Percentiles rank a stretch among this genome's conserved stretches.
These are phyloP conservation scores for Brettanomyces sp. DNA, from an alignment of 805 yeast species.

Conservation along the genomic window DNA sequence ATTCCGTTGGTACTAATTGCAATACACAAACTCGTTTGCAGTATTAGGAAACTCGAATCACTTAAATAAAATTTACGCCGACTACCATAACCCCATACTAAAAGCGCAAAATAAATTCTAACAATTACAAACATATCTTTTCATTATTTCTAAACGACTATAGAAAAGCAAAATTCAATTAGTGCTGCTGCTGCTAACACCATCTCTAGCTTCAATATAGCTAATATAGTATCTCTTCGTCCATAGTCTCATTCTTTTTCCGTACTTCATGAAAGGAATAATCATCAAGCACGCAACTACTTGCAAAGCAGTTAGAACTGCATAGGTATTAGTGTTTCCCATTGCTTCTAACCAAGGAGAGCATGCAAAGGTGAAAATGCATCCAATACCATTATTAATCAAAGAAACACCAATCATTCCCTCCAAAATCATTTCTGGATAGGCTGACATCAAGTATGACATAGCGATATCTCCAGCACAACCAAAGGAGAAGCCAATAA, in stretches of 20 bases:
- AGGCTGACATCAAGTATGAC: conserved; percentile 58
- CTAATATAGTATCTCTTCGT: conserved; percentile 47
- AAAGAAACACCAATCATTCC: conserved; percentile 64
- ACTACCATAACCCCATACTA: too few species aligned
- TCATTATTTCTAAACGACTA: too few species aligned
- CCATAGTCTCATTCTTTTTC: conserved; percentile 47
- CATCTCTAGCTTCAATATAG: conserved; percentile 45
- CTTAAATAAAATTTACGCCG: too few species aligned
- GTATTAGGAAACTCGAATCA: too few species aligned
- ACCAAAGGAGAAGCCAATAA: conserved; percentile 63
- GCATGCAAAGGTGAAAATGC: conserved; percentile 59
- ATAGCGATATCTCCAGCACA: conserved; percentile 64
- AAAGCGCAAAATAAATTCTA: too few species aligned
- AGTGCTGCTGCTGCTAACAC: conserved; percentile 8
- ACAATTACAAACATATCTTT: too few species aligned
- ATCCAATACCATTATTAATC: conserved; percentile 55
- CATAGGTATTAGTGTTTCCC: conserved; percentile 51
- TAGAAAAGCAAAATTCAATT: too few species aligned
- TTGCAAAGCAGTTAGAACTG: conserved; percentile 52
- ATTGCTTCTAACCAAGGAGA: conserved; percentile 48
- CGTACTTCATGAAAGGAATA: conserved; percentile 37
- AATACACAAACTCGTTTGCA: too few species aligned
- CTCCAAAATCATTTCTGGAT: conserved; percentile 61
- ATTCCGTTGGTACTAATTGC: too few species aligned
- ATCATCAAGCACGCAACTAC: conserved; percentile 42